A percentile compares a stretch with the other conserved stretches of the same genome.
Conservation (phyloP, 768 basidiomycete species). For the Serendipita sp. region DNA sequence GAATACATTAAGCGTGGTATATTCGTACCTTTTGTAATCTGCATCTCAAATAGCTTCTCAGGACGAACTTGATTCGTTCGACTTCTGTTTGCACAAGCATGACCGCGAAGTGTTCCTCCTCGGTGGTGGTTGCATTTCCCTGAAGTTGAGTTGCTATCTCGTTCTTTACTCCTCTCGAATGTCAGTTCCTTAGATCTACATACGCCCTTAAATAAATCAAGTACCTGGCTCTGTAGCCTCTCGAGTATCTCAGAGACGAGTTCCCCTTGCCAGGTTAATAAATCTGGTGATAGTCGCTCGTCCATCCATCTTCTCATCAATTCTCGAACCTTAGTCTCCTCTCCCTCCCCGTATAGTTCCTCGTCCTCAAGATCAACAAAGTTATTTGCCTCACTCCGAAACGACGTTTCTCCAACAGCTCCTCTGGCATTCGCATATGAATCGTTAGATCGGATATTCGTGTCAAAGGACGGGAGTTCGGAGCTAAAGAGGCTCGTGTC, state of each 20-base stretch:
- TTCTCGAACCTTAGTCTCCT: slow-evolving; percentile 47
- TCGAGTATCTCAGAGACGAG: slow-evolving; percentile 52
- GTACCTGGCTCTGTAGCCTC: slow-evolving; percentile 69
- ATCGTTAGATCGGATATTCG: not conserved
- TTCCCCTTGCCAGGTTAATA: slow-evolving; percentile 56
- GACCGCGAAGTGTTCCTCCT: slow-evolving; percentile 86
- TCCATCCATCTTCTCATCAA: slow-evolving; percentile 76
- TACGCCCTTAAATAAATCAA: slow-evolving; percentile 15
- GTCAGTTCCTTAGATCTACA: not conserved
- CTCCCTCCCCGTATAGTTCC: slow-evolving; percentile 7
- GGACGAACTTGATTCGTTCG: slow-evolving; percentile 84
- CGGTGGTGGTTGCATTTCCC: slow-evolving; percentile 67
- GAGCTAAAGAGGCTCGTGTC: not conserved
- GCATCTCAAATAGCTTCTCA: slow-evolving; percentile 77
- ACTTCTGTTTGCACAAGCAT: slow-evolving; percentile 90
- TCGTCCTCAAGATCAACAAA: slow-evolving; percentile 1
- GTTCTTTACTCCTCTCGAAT: slow-evolving; percentile 32
- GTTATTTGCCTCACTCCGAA: not conserved
- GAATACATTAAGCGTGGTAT: not conserved
- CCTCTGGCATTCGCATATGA: not conserved
- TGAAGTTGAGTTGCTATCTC: slow-evolving; percentile 59
- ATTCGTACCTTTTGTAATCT: slow-evolving; percentile 60
- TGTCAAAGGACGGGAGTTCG: slow-evolving; percentile 2
- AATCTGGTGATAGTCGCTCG: slow-evolving; percentile 67
- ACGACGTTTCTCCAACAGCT: not conserved